Conservation (phyloP, 1,284 basidiomycete species). For the Naganishia cerealis region DNA sequence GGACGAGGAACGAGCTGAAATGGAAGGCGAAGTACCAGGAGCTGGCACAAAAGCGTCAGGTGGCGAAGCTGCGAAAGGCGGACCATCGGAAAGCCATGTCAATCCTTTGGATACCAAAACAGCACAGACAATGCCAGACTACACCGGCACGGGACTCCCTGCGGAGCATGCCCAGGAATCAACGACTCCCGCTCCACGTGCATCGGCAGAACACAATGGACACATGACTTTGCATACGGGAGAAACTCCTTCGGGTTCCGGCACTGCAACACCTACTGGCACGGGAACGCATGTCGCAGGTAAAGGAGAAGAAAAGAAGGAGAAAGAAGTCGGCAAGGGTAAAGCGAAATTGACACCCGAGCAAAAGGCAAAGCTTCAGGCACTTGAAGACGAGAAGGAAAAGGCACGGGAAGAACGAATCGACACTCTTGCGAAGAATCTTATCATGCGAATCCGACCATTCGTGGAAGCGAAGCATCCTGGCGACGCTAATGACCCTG, state of each 20-base stretch:
- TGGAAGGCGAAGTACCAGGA: slow-evolving; percentile 58
- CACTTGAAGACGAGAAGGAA: slow-evolving; percentile 73
- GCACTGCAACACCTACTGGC: slow-evolving; percentile 41
- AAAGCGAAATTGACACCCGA: slow-evolving; percentile 71
- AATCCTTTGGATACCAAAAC: slow-evolving; percentile 21
- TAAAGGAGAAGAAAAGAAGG: slow-evolving; percentile 44
- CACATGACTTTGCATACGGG: slow-evolving; percentile 29
- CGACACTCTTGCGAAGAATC: slow-evolving; percentile 68
- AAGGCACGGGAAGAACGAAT: slow-evolving; percentile 74
- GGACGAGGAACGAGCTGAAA: slow-evolving; percentile 77
- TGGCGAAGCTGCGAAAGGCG: slow-evolving; percentile 35
- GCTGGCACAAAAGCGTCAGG: slow-evolving; percentile 40
- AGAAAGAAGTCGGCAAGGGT: slow-evolving; percentile 57
- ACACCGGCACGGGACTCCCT: slow-evolving; percentile 13
- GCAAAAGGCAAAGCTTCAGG: slow-evolving; percentile 77
- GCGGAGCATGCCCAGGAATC: slow-evolving; percentile 31
- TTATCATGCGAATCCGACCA: slow-evolving; percentile 78
- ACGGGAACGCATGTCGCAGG: slow-evolving; percentile 34
- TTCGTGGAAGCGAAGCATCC: slow-evolving; percentile 86
- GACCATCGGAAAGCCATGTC: slow-evolving; percentile 29
- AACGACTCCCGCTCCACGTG: slow-evolving; percentile 35
- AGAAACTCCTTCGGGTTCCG: slow-evolving; percentile 35
- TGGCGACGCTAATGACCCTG: slow-evolving; percentile 79
- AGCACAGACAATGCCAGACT: slow-evolving; percentile 28
- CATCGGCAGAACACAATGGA: slow-evolving; percentile 32